phyloP scores from a whole-genome alignment of 2,329 filamentous ascomycete genomes.

The Cercospora sp. region DNA sequence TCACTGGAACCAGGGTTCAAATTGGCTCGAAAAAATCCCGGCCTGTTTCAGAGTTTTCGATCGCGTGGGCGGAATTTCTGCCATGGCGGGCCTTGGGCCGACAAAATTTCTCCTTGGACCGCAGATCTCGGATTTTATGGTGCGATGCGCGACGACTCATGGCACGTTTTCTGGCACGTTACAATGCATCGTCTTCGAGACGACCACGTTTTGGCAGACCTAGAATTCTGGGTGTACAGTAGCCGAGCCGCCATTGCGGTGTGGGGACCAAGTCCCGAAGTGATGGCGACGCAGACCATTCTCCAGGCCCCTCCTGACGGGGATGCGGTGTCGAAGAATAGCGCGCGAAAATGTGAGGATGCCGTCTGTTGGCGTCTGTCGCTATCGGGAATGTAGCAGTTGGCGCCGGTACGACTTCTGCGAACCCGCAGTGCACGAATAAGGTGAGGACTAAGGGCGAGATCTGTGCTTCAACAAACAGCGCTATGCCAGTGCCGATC shows the following conservation, averaged over 20 bases:
- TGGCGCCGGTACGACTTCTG: not conserved
- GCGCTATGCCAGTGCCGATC: constrained; percentile 1
- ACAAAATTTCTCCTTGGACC: not conserved
- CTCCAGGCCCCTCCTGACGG: not conserved
- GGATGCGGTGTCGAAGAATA: not conserved
- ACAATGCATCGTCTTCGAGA: not conserved
- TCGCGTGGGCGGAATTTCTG: not conserved
- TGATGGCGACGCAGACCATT: not conserved
- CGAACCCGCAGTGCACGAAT: not conserved
- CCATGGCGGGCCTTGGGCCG: not conserved
- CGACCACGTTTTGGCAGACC: not conserved
- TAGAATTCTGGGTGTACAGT: not conserved
- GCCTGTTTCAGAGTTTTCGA: not conserved
- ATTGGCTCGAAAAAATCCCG: not conserved
- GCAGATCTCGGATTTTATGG: not conserved
- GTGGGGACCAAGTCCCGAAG: not conserved
- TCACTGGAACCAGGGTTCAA: not conserved
- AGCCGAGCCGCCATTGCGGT: not conserved
- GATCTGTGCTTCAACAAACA: not conserved
- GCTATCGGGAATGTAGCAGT: not conserved
- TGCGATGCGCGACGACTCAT: not conserved
- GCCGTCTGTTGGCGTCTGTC: not conserved
- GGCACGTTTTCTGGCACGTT: not conserved
- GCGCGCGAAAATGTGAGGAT: not conserved
- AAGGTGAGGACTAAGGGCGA: not conserved